phyloP scores from a whole-genome alignment of 371 early-diverging fungal species.

The Circinella umbellata region DNA sequence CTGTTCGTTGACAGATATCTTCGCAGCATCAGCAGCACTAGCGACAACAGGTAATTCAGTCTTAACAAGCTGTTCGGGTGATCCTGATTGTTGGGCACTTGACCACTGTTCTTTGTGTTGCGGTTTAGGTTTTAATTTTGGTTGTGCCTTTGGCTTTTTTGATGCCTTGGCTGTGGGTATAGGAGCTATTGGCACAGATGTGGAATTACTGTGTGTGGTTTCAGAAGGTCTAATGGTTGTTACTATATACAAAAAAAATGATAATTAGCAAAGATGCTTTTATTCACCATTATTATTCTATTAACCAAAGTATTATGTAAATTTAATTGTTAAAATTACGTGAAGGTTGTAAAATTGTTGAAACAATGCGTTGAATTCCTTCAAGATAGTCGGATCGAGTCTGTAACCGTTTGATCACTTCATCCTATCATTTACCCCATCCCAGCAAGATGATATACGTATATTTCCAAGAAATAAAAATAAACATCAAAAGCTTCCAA shows the following conservation, averaged over 20 bases:
- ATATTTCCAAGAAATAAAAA: background rate
- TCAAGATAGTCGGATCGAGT: slow-evolving; percentile 70
- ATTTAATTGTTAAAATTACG: background rate
- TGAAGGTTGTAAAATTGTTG: slow-evolving; percentile 1
- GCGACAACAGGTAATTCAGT: background rate
- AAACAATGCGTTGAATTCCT: slow-evolving; percentile 65
- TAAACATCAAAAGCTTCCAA: background rate
- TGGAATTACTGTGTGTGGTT: background rate
- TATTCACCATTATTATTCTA: background rate
- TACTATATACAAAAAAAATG: background rate
- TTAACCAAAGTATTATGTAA: background rate
- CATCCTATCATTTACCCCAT: slow-evolving; percentile 43
- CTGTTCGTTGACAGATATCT: too few species aligned
- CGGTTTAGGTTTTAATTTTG: background rate
- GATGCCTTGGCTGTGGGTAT: background rate
- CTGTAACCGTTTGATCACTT: slow-evolving; percentile 72
- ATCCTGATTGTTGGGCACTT: background rate
- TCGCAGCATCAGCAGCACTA: background rate
- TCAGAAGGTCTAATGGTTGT: background rate
- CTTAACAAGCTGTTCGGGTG: background rate
- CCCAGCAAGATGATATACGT: too few species aligned
- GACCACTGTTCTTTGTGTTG: background rate
- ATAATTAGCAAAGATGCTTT: too few species aligned
- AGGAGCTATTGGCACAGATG: background rate
- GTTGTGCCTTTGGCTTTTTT: background rate